Conservation (phyloP, 176 grass and related monocot genomes). For the Dactylis glomerata region DNA sequence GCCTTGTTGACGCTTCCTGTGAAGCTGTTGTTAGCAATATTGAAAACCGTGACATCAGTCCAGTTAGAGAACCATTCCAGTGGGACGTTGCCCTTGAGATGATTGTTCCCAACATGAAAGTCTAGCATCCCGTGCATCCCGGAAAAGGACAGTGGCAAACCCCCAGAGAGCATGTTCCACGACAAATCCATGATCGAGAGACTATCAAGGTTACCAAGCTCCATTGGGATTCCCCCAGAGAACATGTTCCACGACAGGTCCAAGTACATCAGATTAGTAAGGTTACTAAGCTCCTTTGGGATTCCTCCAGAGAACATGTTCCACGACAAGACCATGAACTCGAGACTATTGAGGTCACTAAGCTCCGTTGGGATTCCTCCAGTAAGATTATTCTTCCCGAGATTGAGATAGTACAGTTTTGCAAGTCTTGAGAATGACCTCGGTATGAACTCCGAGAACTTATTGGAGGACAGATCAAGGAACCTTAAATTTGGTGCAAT, state of each 20-base stretch:
- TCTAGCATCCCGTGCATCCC: background rate
- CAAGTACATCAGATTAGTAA: background rate
- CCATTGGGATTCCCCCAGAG: background rate
- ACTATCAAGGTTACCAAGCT: background rate
- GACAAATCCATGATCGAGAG: background rate
- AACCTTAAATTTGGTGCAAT: background rate
- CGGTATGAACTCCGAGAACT: background rate
- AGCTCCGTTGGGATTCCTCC: background rate
- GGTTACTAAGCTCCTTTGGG: background rate
- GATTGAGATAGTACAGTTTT: background rate
- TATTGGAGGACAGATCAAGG: background rate
- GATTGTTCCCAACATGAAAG: background rate
- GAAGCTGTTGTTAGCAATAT: background rate
- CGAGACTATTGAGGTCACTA: no score
- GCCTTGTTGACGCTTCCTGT: background rate
- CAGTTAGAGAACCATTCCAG: background rate
- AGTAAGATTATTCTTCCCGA: background rate
- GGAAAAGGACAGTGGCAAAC: background rate
- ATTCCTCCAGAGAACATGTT: background rate
- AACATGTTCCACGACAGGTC: no score
- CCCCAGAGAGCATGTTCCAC: background rate
- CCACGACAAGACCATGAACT: background rate
- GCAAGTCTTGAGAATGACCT: background rate
- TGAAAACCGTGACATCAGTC: background rate
- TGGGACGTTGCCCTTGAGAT: background rate